These are phyloP conservation scores for Lentinula lateritia DNA, from an alignment of 768 basidiomycete species.

Conservation along the genomic window DNA sequence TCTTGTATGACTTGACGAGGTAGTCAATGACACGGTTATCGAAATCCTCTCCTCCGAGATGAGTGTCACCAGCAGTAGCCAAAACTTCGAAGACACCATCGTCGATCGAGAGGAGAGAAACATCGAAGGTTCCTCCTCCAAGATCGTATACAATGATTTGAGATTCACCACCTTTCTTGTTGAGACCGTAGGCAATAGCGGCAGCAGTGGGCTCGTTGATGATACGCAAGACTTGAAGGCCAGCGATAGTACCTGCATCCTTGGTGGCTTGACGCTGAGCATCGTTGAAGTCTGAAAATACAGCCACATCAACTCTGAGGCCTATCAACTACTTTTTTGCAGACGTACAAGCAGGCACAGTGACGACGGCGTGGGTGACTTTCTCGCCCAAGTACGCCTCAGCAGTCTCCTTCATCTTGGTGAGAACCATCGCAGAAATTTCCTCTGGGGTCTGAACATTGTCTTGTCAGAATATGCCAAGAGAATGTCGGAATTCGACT, in stretches of 20 bases:
- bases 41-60: slow-evolving; percentile 95
- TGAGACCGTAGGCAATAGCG: slow-evolving; percentile 96
- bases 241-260: slow-evolving; percentile 93
- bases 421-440: slow-evolving; percentile 91
- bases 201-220: slow-evolving; percentile 98
- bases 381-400: slow-evolving; percentile 96
- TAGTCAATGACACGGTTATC: slow-evolving; percentile 91
- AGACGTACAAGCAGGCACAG: slow-evolving; percentile 88
- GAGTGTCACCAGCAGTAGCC: slow-evolving; percentile 91
- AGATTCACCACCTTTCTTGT: slow-evolving; percentile 91
- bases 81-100: slow-evolving; percentile 90
- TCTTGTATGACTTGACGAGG: slow-evolving; percentile 87
- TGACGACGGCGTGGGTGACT: slow-evolving; percentile 96
- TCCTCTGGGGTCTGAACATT: slow-evolving; percentile 79
- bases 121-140: slow-evolving; percentile 98
- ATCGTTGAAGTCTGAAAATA: slow-evolving; percentile 83
- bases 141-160: slow-evolving; percentile 98
- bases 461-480: background rate
- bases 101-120: slow-evolving; percentile 91
- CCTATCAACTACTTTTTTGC: background rate
- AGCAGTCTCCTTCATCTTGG: slow-evolving; percentile 99
- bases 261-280: slow-evolving; percentile 99
- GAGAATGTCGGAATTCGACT: slow-evolving; percentile 22
- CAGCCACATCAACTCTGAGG: background rate
- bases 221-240: slow-evolving; percentile 92